Base-by-base conservation (phyloP, 257 asterid species). In the Primulina huaijiensis region DNA sequence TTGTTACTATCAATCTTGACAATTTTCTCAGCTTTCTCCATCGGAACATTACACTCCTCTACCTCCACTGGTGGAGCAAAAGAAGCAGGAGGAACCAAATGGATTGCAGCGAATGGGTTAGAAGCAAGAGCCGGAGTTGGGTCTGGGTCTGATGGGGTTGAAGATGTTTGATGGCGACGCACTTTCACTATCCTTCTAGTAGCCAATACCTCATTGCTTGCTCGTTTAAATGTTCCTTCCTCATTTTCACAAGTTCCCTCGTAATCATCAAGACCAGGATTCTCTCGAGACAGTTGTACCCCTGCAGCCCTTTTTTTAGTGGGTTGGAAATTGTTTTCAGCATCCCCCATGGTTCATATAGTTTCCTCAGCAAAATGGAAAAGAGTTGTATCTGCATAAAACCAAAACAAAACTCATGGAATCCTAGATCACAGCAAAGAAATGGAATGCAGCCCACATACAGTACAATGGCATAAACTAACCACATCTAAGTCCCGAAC, bases 251-350 rank as follows among this genome's bases (percentile, higher is more conserved):
- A 75, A 62, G 87, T 11, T 56, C 75, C 95, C 23, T 81, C 94
- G 2, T 12, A 12, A 59, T 92, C 98, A 67, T 92, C 98, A 66
- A 90, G 92, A 67, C 88, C 95, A 64, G 95, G 96, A 80, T 90
- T 86, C 65, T 93, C 99, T 68, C 90, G 88, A 56, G 96, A 74
- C 67, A 93, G 76, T 64, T 93, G 90, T 40, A 89, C 82, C 70
- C 86, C 94, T 52, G 99, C 96, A 63, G 92, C 81, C 79, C 99
- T 89, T 87, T 93, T 93, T 79, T 87, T 93, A 25, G 99, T 86
- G 70, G 85, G 84, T 72, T 86, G 95, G 68, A 70, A 61, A 76
- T 59, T 78, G 82, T 66, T 83, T 75, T 90, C 96, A 5, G 89
- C 81, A 71, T 89, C 97, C 76, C 81, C 99, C 99, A 90, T 93